A percentile compares a stretch with the other conserved stretches of the same genome.
These are phyloP conservation scores for Fomes fomentarius DNA, from an alignment of 1,284 basidiomycete species.

Conservation along the genomic window DNA sequence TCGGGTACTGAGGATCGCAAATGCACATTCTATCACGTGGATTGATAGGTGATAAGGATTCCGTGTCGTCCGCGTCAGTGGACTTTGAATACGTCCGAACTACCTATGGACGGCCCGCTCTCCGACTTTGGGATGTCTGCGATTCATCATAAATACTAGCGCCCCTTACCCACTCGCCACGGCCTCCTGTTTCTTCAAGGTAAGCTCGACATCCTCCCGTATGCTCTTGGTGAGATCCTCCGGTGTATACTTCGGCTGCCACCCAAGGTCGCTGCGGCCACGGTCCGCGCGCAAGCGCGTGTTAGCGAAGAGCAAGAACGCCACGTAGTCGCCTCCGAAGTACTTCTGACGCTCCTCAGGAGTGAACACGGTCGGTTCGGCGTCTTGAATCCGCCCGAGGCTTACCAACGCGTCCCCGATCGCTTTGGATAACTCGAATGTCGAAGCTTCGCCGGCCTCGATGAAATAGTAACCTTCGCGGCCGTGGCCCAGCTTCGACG, in stretches of 20 bases:
- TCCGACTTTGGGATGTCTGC: too few species aligned
- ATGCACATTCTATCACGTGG: too few species aligned
- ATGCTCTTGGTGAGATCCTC: constrained; percentile 39
- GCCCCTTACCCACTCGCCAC: too few species aligned
- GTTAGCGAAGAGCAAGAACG: constrained; percentile 40
- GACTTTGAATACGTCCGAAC: too few species aligned
- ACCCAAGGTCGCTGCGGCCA: constrained; percentile 41
- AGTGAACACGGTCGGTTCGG: constrained; percentile 36
- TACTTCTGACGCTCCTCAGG: constrained; percentile 37
- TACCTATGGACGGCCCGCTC: too few species aligned
- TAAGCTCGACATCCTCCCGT: constrained; percentile 32
- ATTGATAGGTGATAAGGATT: too few species aligned
- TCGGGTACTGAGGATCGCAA: too few species aligned
- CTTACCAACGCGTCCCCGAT: constrained; percentile 39
- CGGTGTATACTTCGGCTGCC: constrained; percentile 38
- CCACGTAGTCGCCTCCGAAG: constrained; percentile 20
- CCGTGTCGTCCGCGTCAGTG: too few species aligned
- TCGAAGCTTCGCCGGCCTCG: constrained; percentile 47
- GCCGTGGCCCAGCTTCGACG: constrained; percentile 39
- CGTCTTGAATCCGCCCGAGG: constrained; percentile 30
- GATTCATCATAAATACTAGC: too few species aligned
- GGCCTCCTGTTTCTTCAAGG: constrained; percentile 11
- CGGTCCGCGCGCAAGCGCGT: constrained; percentile 44
- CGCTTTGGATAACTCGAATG: constrained; percentile 41
- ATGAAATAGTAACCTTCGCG: constrained; percentile 51